Evolutionary conservation across 805 yeast genomes (phyloP), one percentile per base, ranked within the genome.

Genomic region (Jamesozyma jinghongensis): DNA sequence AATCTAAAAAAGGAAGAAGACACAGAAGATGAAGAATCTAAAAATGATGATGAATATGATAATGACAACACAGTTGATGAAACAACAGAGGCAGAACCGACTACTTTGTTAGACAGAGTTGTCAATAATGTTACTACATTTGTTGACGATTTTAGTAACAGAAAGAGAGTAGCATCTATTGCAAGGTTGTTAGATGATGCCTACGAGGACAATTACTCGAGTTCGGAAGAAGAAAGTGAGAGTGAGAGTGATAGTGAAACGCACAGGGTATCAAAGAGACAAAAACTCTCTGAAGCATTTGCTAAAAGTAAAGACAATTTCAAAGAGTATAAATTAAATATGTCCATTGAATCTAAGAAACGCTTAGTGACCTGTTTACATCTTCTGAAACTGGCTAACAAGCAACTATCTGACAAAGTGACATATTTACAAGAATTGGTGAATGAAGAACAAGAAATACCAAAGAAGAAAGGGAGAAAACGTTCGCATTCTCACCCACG

Each of bases 281-380:
- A 66, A 32, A 55, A 69, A 44, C 48, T 66, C 12, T 48, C 67
- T 1, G 62, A 64, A 38, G 66, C 63, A 1, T 43, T 62, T n/a
- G 56, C 63, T 5, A 53, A 59, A 37, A 56, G 65, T n/a, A 61
- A 59, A 38, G 61, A 46, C 28, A 63, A 63, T 43, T 49, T 64
- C 27, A 63, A 61, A 41, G 69, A 65, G 20, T 50, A 54, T 22
- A 52, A 57, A 38, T 42, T 63, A 14, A 65, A 57, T 32, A 64
- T 77, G 57, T 72, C 82, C 0, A 70, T 77, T 41, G 95, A 85
- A 53, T 81, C 88, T 19, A 75, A 85, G 44, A 79, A 80, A 48
- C 71, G 88, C 48, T 57, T 87, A 36, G 79, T 83, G 29, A 82
- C 90, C 54, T 77, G 94, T 52, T 69, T 88, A 36, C 88, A 86